A percentile compares a stretch with the other conserved stretches of the same genome.
These are phyloP conservation scores for Colletotrichum trifolii DNA, from an alignment of 2,329 filamentous ascomycete genomes.

Conservation along the genomic window DNA sequence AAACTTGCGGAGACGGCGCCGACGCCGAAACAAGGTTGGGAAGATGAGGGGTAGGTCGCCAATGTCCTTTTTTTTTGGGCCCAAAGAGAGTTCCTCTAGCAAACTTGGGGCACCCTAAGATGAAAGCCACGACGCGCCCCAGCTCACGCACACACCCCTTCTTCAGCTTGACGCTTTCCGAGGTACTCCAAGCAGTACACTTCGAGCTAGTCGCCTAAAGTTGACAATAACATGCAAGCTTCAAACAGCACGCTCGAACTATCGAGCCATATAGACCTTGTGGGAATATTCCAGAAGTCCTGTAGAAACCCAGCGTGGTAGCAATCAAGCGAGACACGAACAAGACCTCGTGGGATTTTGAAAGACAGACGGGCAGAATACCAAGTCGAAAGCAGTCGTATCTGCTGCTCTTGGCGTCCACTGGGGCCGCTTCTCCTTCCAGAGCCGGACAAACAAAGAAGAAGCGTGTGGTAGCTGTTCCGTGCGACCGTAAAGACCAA, in stretches of 20 bases:
- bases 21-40: slow-evolving; percentile 18
- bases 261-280: slow-evolving; percentile 2
- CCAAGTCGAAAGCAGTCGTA: slow-evolving; percentile 1
- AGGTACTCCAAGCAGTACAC: background rate
- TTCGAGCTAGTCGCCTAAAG: slow-evolving; percentile 5
- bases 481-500: background rate
- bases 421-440: slow-evolving; percentile 9
- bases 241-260: slow-evolving; percentile 13
- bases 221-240: slow-evolving; percentile 12
- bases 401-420: slow-evolving; percentile 14
- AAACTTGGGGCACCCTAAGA: slow-evolving; percentile 23
- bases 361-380: background rate
- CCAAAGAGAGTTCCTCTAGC: slow-evolving; percentile 5
- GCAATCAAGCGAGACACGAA: too few relatives aligned
- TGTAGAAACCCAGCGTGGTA: too few relatives aligned
- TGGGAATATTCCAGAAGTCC: slow-evolving; percentile 26
- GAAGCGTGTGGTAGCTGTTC: slow-evolving; percentile 14
- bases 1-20: background rate
- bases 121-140: slow-evolving; percentile 1
- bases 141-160: background rate
- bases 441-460: slow-evolving; percentile 13
- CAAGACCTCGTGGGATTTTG: background rate
- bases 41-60: slow-evolving; percentile 25
- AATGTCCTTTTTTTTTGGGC: slow-evolving; percentile 22
- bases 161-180: background rate